Evolutionary conservation across 2,329 filamentous ascomycete genomes (phyloP).

Genomic region (Pyricularia sp.): DNA sequence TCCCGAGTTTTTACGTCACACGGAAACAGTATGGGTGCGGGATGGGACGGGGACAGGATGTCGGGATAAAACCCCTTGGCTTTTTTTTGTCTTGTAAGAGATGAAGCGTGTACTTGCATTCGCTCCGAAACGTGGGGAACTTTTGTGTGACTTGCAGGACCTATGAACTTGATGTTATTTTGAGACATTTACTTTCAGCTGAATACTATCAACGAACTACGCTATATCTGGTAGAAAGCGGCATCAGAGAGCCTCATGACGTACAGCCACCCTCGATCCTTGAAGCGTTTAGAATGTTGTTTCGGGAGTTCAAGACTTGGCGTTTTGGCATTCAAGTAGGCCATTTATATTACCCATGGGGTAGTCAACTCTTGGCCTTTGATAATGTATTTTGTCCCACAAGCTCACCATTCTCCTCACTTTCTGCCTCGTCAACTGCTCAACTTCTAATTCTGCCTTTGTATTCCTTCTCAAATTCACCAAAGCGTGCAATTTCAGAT

Average conservation of each 20-base stretch:
- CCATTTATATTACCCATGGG: background rate
- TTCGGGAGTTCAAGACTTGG: background rate
- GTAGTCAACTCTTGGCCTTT: background rate
- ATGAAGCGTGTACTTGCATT: background rate
- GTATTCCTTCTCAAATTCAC: background rate
- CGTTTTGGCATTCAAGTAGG: background rate
- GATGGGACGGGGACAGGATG: background rate
- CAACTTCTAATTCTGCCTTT: background rate
- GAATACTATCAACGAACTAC: too few relatives aligned
- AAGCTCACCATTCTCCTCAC: background rate
- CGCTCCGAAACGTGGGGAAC: background rate
- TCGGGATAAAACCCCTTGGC: background rate
- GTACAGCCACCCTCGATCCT: background rate
- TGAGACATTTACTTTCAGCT: background rate
- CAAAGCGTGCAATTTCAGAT: background rate
- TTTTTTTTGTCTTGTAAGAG: background rate
- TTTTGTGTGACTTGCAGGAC: background rate
- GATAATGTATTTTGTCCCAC: background rate
- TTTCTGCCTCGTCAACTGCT: background rate
- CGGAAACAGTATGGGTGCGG: background rate
- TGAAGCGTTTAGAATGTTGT: background rate
- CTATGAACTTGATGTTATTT: background rate
- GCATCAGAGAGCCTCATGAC: background rate
- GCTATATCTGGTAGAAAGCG: too few relatives aligned
- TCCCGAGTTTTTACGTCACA: background rate